Evolutionary conservation across 257 asterid genomes (phyloP).

Genomic region (Gentiana straminea): DNA sequence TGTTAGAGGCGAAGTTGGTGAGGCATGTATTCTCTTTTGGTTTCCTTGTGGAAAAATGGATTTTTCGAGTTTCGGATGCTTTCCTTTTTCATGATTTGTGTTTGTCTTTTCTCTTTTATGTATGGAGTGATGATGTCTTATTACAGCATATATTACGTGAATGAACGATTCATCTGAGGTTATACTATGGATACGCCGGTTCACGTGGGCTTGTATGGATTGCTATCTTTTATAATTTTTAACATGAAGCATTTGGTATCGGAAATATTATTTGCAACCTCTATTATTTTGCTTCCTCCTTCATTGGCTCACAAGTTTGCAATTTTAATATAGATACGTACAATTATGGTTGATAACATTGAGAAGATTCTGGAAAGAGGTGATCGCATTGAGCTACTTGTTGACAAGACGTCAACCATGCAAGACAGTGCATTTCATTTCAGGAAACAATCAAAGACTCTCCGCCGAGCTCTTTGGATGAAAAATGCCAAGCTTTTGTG

Average conservation of each 20-base stretch:
- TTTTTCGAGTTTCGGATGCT: no score
- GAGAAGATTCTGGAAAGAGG: conserved; percentile 98
- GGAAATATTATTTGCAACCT: no score
- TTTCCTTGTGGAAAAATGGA: background rate
- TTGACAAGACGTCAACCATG: conserved; percentile 96
- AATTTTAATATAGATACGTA: conserved; percentile 48
- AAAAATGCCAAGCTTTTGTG: conserved; percentile 95
- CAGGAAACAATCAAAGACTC: conserved; percentile 95
- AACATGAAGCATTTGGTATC: no score
- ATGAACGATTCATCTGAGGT: no score
- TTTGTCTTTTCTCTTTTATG: background rate
- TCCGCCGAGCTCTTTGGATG: conserved; percentile 92
- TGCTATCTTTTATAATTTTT: no score
- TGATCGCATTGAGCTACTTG: conserved; percentile 91
- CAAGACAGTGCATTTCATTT: conserved; percentile 97
- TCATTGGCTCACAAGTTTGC: no score
- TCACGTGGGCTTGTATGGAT: no score
- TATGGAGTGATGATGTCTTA: no score
- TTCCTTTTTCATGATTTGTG: background rate
- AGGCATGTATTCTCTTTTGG: conserved; percentile 43
- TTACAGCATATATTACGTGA: no score
- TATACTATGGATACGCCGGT: no score
- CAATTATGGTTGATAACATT: conserved; percentile 96
- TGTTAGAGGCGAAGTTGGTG: conserved; percentile 89
- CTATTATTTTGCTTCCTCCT: no score